Evolutionary conservation across 176 grass and related monocot genomes (phyloP), one percentile per base, ranked within the genome.

Genomic region (Oryza glumipatula): DNA sequence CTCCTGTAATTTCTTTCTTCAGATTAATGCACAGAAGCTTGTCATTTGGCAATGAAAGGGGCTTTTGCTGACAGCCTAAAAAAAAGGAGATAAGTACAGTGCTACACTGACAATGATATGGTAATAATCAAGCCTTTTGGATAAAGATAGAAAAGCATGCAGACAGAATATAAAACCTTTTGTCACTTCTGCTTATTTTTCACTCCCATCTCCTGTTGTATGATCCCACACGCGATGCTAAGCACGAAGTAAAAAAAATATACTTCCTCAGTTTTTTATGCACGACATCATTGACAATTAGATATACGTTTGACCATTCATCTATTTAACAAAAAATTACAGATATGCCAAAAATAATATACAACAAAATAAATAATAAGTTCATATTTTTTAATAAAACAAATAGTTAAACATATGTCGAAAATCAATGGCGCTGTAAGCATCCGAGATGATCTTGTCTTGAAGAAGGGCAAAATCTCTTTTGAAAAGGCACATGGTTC

Each of bases 91-190:
- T 67, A 63, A 23, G 58, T 11, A 63, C 58, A 63, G 58, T 63
- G 10, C 58, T 22, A 61, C 58, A 63, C 58, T 63, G n/a, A 24
- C 43, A 48, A 47, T 28, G 70, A 3, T 16, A 47, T 28, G 70
- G 19, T 72, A 46, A 72, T 72, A 46, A 72, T 41, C 39, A 71
- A 45, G n/a, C 6, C 70, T 24, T 72, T 45, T 44, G 69, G 21
- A 24, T n/a, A 14, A 47, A 45, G 44, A 49, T 48, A 16, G 23
- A 73, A 46, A 64, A 82, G 54, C 10, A 23, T 72, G 21, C 4
- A 24, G 69, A 10, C 16, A 36, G 6, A 13, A 43, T 14, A 43
- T 60, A 9, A 39, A 77, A 15, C 32, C 33, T 45, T 45, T 45
- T 72, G 1, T 4, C n/a, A 6, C 4, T 46, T 72, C 21, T 26